phyloP scores from a whole-genome alignment of 768 basidiomycete genomes.

The Tylopilus sp. region DNA sequence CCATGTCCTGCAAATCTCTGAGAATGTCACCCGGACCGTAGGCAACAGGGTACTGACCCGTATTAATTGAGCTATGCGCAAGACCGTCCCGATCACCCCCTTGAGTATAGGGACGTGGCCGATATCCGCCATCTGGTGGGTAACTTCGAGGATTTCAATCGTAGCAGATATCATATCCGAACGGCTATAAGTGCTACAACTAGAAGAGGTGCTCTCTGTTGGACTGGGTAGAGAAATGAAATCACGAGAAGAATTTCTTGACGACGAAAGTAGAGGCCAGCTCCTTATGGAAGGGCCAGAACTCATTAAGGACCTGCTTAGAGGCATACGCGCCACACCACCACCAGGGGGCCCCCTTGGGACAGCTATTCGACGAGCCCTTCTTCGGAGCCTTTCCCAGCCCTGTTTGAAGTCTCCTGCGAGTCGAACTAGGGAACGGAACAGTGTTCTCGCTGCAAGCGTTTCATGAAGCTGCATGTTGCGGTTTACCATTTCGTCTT shows the following conservation, averaged over 20 bases:
- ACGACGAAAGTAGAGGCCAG: too few species aligned
- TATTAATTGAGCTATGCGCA: constrained; percentile 5
- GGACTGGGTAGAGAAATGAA: background rate
- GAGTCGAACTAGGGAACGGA: background rate
- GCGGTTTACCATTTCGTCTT: constrained; percentile 17
- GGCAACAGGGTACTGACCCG: constrained; percentile 1
- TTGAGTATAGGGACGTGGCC: background rate
- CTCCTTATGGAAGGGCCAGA: background rate
- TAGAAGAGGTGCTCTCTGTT: background rate
- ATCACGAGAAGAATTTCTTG: background rate
- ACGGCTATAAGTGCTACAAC: constrained; percentile 1
- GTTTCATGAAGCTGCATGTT: too few species aligned
- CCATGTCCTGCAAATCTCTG: constrained; percentile 5
- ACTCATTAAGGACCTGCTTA: background rate
- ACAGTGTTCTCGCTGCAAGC: constrained; percentile 15
- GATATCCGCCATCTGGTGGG: too few species aligned
- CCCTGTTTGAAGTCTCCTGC: background rate
- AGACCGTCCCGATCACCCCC: too few species aligned
- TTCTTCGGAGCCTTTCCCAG: constrained; percentile 4
- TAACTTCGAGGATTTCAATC: constrained; percentile 7
- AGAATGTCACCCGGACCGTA: background rate
- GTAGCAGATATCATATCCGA: background rate
- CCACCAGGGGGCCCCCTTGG: background rate
- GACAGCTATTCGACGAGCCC: background rate
- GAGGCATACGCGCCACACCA: too few species aligned